Percentiles rank a stretch among this genome's conserved stretches.
phyloP scores from a whole-genome alignment of 2,329 filamentous ascomycete species.

The Diplocarpon mali region DNA sequence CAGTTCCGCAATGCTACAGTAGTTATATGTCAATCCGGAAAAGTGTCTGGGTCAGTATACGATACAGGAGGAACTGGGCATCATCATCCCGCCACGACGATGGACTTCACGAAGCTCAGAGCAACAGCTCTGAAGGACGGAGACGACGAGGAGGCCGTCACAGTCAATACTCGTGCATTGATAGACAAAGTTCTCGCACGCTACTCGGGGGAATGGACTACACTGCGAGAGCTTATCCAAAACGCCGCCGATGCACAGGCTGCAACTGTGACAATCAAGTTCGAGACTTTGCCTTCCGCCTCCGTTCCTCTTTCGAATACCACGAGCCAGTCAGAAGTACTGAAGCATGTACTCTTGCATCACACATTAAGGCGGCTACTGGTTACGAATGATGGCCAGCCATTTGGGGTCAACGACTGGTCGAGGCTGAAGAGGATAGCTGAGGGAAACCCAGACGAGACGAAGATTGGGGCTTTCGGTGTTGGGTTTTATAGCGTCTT shows the following conservation, averaged over 20 bases:
- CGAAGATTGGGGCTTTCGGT: slow-evolving; percentile 96
- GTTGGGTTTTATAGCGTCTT: slow-evolving; percentile 99
- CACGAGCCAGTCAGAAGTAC: slow-evolving; percentile 54
- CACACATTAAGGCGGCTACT: slow-evolving; percentile 81
- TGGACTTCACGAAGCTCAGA: slow-evolving; percentile 68
- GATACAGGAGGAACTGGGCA: neutral
- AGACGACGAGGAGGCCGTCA: slow-evolving; percentile 92
- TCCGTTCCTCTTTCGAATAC: slow-evolving; percentile 55
- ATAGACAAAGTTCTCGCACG: slow-evolving; percentile 96
- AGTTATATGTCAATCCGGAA: neutral
- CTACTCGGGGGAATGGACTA: slow-evolving; percentile 93
- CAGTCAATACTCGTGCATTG: slow-evolving; percentile 88
- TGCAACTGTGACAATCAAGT: slow-evolving; percentile 77
- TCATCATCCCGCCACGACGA: slow-evolving; percentile 25
- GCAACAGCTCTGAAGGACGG: slow-evolving; percentile 78
- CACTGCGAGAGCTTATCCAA: slow-evolving; percentile 84
- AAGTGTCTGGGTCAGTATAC: neutral
- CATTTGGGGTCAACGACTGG: slow-evolving; percentile 89
- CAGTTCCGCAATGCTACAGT: neutral
- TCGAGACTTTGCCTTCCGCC: slow-evolving; percentile 80
- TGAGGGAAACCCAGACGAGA: slow-evolving; percentile 98
- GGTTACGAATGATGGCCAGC: slow-evolving; percentile 82
- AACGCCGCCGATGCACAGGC: slow-evolving; percentile 97
- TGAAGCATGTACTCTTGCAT: slow-evolving; percentile 76
- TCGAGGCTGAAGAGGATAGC: slow-evolving; percentile 87